A percentile compares a stretch with the other conserved stretches of the same genome.
These are phyloP conservation scores for Inga leiocalycina DNA, from an alignment of 306 rosid species.

Conservation along the genomic window DNA sequence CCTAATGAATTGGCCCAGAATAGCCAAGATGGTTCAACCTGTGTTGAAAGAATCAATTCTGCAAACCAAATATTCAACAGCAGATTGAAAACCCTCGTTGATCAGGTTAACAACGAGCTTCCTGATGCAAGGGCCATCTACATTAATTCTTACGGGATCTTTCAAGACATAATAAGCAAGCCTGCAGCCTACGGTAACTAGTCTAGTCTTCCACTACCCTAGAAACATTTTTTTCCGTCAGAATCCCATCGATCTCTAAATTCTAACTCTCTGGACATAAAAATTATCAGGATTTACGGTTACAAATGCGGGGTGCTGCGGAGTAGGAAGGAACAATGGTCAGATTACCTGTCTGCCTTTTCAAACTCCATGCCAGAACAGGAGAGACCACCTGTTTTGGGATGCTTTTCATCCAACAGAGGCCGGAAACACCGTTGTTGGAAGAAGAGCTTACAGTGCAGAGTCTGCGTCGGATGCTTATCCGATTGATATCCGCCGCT, in stretches of 20 bases:
- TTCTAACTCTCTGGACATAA: neutral
- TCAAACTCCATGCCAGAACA: slow-evolving; percentile 79
- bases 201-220: neutral
- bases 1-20: slow-evolving; percentile 81
- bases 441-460: slow-evolving; percentile 69
- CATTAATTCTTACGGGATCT: slow-evolving; percentile 73
- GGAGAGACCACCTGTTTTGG: slow-evolving; percentile 75
- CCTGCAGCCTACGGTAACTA: slow-evolving; percentile 76
- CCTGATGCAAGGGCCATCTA: slow-evolving; percentile 68
- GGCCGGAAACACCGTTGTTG: slow-evolving; percentile 63
- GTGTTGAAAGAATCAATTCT: slow-evolving; percentile 72
- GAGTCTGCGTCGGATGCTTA: slow-evolving; percentile 83
- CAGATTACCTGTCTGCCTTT: slow-evolving; percentile 80
- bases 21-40: slow-evolving; percentile 79
- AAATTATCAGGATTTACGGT: slow-evolving; percentile 62
- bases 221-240: neutral
- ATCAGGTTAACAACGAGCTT: slow-evolving; percentile 62
- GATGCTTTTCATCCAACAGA: slow-evolving; percentile 97
- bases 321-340: slow-evolving; percentile 94
- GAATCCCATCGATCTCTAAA: neutral
- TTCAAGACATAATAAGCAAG: slow-evolving; percentile 64
- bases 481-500: slow-evolving; percentile 71
- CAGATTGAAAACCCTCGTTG: slow-evolving; percentile 64
- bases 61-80: slow-evolving; percentile 82
- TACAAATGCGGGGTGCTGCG: slow-evolving; percentile 82